A percentile compares a stretch with the other conserved stretches of the same genome.
Evolutionary conservation across 495 filamentous ascomycete species (phyloP).

Genomic region (Penicillium macrosclerotiorum): DNA sequence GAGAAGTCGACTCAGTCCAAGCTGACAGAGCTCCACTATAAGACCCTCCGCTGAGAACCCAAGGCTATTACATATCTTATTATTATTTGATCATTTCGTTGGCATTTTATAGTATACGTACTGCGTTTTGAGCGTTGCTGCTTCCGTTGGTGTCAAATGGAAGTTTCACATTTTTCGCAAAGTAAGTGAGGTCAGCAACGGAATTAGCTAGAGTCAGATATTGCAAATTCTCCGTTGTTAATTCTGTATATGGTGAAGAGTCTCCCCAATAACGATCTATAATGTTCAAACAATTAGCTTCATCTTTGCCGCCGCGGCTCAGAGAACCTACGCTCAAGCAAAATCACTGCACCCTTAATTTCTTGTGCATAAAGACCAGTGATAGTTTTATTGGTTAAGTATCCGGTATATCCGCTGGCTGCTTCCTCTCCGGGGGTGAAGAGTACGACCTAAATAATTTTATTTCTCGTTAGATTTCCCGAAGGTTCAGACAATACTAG

Average conservation of each 20-base stretch:
- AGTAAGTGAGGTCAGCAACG: slow-evolving; percentile 60
- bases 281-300: neutral
- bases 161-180: slow-evolving; percentile 56
- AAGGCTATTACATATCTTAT: slow-evolving; percentile 43
- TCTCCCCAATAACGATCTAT: slow-evolving; percentile 60
- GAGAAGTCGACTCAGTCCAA: slow-evolving; percentile 57
- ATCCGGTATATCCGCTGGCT: slow-evolving; percentile 45
- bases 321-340: slow-evolving; percentile 52
- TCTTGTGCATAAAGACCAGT: slow-evolving; percentile 52
- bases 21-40: slow-evolving; percentile 64
- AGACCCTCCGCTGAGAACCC: slow-evolving; percentile 62
- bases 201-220: slow-evolving; percentile 62
- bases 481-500: neutral
- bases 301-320: neutral
- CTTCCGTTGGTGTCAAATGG: slow-evolving; percentile 55
- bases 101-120: slow-evolving; percentile 12
- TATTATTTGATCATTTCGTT: neutral
- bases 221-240: slow-evolving; percentile 57
- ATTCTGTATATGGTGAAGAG: slow-evolving; percentile 55
- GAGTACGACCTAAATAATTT: slow-evolving; percentile 43
- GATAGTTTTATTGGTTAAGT: slow-evolving; percentile 48
- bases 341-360: slow-evolving; percentile 54
- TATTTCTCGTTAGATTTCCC: neutral
- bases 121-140: slow-evolving; percentile 53
- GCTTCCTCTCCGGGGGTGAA: slow-evolving; percentile 59